phyloP scores from a whole-genome alignment of 2,329 filamentous ascomycete species.

The Botrytis galanthina region DNA sequence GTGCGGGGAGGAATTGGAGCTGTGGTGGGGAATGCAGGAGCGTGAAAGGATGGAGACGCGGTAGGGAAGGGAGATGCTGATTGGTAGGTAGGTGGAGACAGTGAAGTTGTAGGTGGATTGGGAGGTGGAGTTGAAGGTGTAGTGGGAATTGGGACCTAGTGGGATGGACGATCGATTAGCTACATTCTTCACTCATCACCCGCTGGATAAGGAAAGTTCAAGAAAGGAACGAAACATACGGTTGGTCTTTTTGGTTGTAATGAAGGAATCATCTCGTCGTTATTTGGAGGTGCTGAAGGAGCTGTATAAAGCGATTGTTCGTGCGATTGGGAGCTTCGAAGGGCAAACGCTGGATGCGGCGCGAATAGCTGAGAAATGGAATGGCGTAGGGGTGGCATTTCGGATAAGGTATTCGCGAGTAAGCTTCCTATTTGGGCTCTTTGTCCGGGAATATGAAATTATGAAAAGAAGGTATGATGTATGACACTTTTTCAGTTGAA shows the following conservation, averaged over 20 bases:
- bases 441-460: neutral
- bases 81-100: conserved; percentile 9
- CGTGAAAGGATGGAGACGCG: neutral
- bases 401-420: neutral
- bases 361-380: conserved; percentile 30
- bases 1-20: conserved; percentile 33
- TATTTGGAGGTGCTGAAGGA: neutral
- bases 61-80: conserved; percentile 8
- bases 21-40: neutral
- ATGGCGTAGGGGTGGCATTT: conserved; percentile 19
- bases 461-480: neutral
- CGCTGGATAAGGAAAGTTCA: neutral
- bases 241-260: conserved; percentile 27
- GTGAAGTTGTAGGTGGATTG: neutral
- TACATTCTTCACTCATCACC: neutral
- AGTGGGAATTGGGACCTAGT: conserved; percentile 2
- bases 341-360: conserved; percentile 22
- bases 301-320: neutral
- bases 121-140: conserved; percentile 14
- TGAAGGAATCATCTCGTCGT: conserved; percentile 1
- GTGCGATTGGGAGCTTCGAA: neutral
- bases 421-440: neutral
- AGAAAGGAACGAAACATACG: conserved; percentile 16
- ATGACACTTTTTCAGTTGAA: neutral
- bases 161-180: neutral